These are phyloP conservation scores for Diaporthe citrichinensis DNA, from an alignment of 2,329 filamentous ascomycete genomes.

Conservation along the genomic window DNA sequence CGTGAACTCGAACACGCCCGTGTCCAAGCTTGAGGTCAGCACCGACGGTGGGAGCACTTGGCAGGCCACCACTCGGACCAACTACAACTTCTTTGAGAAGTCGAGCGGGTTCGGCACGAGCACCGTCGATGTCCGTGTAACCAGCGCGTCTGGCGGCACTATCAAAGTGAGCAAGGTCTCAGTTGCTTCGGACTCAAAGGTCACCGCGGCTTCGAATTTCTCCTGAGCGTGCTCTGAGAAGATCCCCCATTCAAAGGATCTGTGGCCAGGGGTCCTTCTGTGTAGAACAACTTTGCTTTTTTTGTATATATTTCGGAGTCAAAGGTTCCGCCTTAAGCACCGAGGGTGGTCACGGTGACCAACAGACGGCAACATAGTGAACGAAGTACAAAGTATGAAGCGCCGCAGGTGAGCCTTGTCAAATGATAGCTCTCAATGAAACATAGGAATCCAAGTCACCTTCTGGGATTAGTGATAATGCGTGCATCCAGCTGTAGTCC, in stretches of 20 bases:
- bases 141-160: slow-evolving; percentile 63
- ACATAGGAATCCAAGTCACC: background rate
- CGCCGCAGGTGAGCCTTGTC: background rate
- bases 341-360: background rate
- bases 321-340: too few species aligned
- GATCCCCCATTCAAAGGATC: background rate
- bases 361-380: background rate
- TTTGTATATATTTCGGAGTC: slow-evolving; percentile 32
- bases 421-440: background rate
- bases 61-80: slow-evolving; percentile 66
- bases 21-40: slow-evolving; percentile 71
- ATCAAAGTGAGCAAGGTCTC: slow-evolving; percentile 67
- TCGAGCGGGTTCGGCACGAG: slow-evolving; percentile 67
- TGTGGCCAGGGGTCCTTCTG: background rate
- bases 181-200: slow-evolving; percentile 52
- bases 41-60: slow-evolving; percentile 72
- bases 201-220: slow-evolving; percentile 52
- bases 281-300: background rate
- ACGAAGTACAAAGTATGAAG: background rate
- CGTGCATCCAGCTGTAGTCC: background rate
- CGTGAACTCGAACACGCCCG: slow-evolving; percentile 71
- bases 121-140: slow-evolving; percentile 69
- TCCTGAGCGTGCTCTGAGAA: slow-evolving; percentile 28
- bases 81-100: slow-evolving; percentile 76
- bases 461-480: background rate